Percentiles rank a stretch among this genome's conserved stretches.
These are phyloP conservation scores for Termitomyces bulborhizus DNA, from an alignment of 768 basidiomycete genomes.

Conservation along the genomic window DNA sequence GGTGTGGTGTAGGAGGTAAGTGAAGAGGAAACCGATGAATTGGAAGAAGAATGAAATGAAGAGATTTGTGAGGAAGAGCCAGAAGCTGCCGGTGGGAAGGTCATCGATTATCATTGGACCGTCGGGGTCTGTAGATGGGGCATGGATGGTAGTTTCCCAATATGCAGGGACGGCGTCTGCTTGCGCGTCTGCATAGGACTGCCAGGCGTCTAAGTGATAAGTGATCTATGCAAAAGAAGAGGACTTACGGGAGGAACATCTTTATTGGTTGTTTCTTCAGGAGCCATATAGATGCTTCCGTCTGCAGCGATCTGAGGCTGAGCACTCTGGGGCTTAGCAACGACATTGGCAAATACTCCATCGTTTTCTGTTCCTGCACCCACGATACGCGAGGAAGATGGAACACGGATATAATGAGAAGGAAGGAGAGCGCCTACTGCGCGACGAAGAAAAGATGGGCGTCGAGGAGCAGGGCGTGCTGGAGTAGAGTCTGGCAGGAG, in stretches of 20 bases:
- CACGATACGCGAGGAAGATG: conserved; percentile 30
- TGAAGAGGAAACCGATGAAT: conserved; percentile 89
- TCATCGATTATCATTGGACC: conserved; percentile 80
- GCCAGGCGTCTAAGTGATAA: background rate
- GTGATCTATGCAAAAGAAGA: background rate
- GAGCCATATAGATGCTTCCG: conserved; percentile 57
- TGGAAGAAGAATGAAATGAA: conserved; percentile 90
- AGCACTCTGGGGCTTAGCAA: conserved; percentile 69
- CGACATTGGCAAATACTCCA: conserved; percentile 93
- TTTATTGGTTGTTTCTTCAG: conserved; percentile 69
- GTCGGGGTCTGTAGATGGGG: conserved; percentile 42
- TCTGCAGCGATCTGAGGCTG: conserved; percentile 42
- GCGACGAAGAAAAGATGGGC: conserved; percentile 51
- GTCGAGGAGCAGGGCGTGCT: conserved; percentile 46
- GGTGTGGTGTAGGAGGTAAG: conserved; percentile 86
- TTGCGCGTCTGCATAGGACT: conserved; percentile 87
- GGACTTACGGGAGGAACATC: conserved; percentile 79
- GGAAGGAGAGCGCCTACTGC: conserved; percentile 59
- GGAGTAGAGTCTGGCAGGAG: conserved; percentile 21
- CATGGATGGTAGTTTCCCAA: conserved; percentile 94
- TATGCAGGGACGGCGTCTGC: conserved; percentile 90
- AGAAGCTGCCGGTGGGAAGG: conserved; percentile 74
- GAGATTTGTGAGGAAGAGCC: conserved; percentile 70
- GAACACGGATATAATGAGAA: conserved; percentile 52
- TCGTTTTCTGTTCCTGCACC: conserved; percentile 82